These are phyloP conservation scores for Papiliotrema nemorosa DNA, from an alignment of 1,284 basidiomycete species.

Conservation along the genomic window DNA sequence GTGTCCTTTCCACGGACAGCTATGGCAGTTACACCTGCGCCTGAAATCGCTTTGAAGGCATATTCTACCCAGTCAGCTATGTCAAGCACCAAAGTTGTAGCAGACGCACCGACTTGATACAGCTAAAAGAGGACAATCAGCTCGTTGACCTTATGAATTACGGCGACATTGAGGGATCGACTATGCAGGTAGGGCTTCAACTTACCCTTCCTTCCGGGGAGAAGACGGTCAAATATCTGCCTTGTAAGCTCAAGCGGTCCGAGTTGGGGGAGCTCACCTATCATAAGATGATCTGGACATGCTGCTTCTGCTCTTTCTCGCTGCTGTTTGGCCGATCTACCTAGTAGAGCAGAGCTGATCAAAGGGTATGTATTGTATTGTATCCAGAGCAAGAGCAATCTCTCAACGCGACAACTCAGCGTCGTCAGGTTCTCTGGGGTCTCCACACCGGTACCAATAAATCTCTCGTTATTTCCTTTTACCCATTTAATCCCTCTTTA, in stretches of 20 bases:
- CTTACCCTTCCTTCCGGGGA: conserved; percentile 52
- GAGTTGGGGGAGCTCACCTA: conserved; percentile 25
- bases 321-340: too few relatives aligned
- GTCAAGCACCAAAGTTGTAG: not conserved
- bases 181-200: not conserved
- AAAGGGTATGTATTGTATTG: too few relatives aligned
- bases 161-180: not conserved
- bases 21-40: conserved; percentile 91
- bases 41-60: conserved; percentile 98
- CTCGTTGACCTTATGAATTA: too few relatives aligned
- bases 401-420: not conserved
- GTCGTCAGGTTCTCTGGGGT: not conserved
- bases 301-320: not conserved
- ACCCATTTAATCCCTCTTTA: not conserved
- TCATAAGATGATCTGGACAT: conserved; percentile 50
- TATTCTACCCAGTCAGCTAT: conserved; percentile 64
- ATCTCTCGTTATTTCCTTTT: not conserved
- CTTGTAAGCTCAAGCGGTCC: conserved; percentile 5
- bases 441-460: not conserved
- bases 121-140: conserved; percentile 41
- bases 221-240: conserved; percentile 53
- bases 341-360: too few relatives aligned
- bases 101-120: conserved; percentile 88
- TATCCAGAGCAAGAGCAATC: too few relatives aligned
- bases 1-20: conserved; percentile 92